phyloP scores from a whole-genome alignment of 179 eudicot species.

The Actinidia chinensis region DNA sequence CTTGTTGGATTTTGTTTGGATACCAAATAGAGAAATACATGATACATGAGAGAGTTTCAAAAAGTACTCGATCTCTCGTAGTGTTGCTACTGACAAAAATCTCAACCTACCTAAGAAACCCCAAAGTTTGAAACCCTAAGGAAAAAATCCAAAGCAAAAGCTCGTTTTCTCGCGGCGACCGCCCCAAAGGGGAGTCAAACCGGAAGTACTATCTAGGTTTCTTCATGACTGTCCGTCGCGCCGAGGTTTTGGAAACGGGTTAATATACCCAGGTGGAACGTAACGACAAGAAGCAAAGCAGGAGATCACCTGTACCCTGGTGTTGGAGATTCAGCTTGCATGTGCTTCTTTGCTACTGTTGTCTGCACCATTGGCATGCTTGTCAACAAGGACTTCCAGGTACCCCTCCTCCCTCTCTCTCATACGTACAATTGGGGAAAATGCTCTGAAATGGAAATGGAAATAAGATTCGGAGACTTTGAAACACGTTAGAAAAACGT shows the following conservation, averaged over 20 bases:
- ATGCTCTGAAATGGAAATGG: no score
- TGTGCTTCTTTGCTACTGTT: slow-evolving; percentile 32
- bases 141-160: no score
- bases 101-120: no score
- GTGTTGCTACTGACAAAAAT: no score
- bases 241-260: slow-evolving; percentile 33
- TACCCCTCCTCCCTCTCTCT: background rate
- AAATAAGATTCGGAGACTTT: no score
- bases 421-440: no score
- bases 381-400: slow-evolving; percentile 31
- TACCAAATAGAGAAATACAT: no score
- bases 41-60: no score
- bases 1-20: no score
- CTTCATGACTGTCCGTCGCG: slow-evolving; percentile 27
- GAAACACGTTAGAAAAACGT: no score
- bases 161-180: slow-evolving; percentile 14
- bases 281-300: slow-evolving; percentile 29
- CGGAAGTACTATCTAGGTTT: slow-evolving; percentile 32
- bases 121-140: no score
- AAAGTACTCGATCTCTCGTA: no score
- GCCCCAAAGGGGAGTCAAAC: slow-evolving; percentile 32
- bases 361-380: slow-evolving; percentile 36
- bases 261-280: slow-evolving; percentile 33
- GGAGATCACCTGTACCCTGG: slow-evolving; percentile 24
- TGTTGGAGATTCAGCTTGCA: slow-evolving; percentile 33